Evolutionary conservation across 768 basidiomycete species (phyloP), one percentile per base, ranked within the genome.

Genomic region (Collybia nuda): DNA sequence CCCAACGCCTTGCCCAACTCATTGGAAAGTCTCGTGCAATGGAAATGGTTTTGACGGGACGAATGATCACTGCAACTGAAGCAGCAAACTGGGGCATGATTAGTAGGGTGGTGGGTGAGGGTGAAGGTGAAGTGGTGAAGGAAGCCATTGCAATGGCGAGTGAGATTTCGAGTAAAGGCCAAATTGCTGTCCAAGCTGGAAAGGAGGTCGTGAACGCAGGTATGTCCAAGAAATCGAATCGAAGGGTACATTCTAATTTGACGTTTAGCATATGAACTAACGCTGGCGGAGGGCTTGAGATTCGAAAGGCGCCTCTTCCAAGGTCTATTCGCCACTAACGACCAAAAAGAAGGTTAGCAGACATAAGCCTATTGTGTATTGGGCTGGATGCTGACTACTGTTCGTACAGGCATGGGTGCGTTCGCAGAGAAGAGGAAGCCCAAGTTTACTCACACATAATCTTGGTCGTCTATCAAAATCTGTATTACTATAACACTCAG

Each of bases 161-260:
- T 50, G 75, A 72, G 37, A 93, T 98, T 52, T 87, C 90, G 15
- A 78, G 79, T 65, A 95, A 93, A 72, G 85, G 93, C 22, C 81
- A 79, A 52, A 69, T 98, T 46, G 86, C 91, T 19, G 86, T 91
- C 14, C 84, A 88, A 65, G 93, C 93, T 24, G 85, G 76, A 28
- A 98, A 99, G 72, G 96, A 98, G 69, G 91, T 89, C 2, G 91
- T 98, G 57, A 96, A 97, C 67, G 88, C 85, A 40, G 85, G 90
- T 90, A 54, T 22, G 71, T 64, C 23, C 44, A 23, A 35, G 35
- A 18, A 39, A 19, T 26, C n/a, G 24, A 18, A 17, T 40, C 28
- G 12, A 28, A 9, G 54, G 29, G 28, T 14, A 29, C 29, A 49
- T 54, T 39, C 15, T 52, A 9, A 51, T 21, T 17, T 44, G 15